Base-by-base conservation (phyloP, 768 basidiomycete genomes). In the Termitomyces sp. region DNA sequence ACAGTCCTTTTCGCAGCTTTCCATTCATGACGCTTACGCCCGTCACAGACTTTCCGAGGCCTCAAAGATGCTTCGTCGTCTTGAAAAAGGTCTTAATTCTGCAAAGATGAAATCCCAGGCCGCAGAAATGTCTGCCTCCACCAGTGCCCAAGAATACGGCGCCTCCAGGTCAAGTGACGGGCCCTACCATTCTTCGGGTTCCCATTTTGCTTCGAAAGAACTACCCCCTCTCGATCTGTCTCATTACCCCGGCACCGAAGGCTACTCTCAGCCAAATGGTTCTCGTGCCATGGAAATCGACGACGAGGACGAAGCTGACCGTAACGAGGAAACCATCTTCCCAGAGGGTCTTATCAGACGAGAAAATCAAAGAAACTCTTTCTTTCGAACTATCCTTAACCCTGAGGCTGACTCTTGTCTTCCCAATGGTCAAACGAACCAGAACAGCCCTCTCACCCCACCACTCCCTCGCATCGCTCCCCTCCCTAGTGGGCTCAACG, bases 61-160 rank as follows among this genome's bases (percentile, higher is more conserved):
- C 46, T 92, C 92, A 39, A 92, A 92, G 69, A 90, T 92, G 88
- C 84, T 92, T 53, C 84, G 91, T 53, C 84, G 90, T 48, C 77
- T 94, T 43, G 92, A 93, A 74, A 93, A 92, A 68, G 88, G 87
- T 54, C 79, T 90, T 61, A 88, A 85, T 69, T 83, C 74, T 37
- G 87, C 88, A 36, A 91, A 90, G 69, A 78, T 85, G 70, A 91
- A 90, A 71, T 85, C 86, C 20, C 77, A 82, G 46, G 69, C 76
- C 14, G 61, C 72, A 31, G 72, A 75, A 60, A 64, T 70, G 49
- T 66, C 71, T 46, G 72, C 73, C 46, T 61, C 71, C 49, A 71
- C 67, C 56, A 62, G 66, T 22, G 59, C 63, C 48, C 71, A 66
- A 42, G 72, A 77, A 34, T 58, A 53, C 22, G 39, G 44, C 5